These are phyloP conservation scores for Aspergillus vadensis DNA, from an alignment of 2,329 filamentous ascomycete genomes.

Conservation along the genomic window DNA sequence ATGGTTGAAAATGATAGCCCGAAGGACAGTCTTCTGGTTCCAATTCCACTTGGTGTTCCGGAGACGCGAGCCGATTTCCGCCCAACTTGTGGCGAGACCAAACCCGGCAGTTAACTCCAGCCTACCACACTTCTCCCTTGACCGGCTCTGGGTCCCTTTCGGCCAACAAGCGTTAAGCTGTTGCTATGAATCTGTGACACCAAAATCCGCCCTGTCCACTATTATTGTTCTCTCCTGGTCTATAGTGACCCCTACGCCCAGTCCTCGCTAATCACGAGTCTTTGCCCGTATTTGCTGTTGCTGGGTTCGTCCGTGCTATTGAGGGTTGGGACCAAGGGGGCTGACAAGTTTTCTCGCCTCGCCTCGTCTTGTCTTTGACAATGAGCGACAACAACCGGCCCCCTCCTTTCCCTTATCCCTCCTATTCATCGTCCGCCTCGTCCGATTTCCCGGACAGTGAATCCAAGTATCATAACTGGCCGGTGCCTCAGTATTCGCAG, in stretches of 20 bases:
- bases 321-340: slow-evolving; percentile 15
- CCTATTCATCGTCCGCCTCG: slow-evolving; percentile 19
- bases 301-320: slow-evolving; percentile 3
- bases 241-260: neutral
- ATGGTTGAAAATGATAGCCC: neutral
- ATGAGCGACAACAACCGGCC: slow-evolving; percentile 27
- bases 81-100: slow-evolving; percentile 10
- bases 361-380: slow-evolving; percentile 13
- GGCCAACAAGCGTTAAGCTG: slow-evolving; percentile 7
- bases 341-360: slow-evolving; percentile 11
- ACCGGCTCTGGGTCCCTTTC: slow-evolving; percentile 5
- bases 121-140: slow-evolving; percentile 18
- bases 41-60: neutral
- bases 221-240: slow-evolving; percentile 14
- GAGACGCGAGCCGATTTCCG: slow-evolving; percentile 13
- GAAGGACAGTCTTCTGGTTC: neutral
- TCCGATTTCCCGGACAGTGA: slow-evolving; percentile 22
- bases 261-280: neutral
- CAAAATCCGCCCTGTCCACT: slow-evolving; percentile 2
- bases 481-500: slow-evolving; percentile 21
- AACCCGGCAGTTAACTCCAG: slow-evolving; percentile 21
- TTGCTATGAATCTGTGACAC: neutral
- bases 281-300: neutral
- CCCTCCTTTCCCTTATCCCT: slow-evolving; percentile 18
- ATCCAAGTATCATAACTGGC: slow-evolving; percentile 18